Evolutionary conservation across 2,329 filamentous ascomycete species (phyloP), one percentile per base, ranked within the genome.

Genomic region (Fusarium domesticum): DNA sequence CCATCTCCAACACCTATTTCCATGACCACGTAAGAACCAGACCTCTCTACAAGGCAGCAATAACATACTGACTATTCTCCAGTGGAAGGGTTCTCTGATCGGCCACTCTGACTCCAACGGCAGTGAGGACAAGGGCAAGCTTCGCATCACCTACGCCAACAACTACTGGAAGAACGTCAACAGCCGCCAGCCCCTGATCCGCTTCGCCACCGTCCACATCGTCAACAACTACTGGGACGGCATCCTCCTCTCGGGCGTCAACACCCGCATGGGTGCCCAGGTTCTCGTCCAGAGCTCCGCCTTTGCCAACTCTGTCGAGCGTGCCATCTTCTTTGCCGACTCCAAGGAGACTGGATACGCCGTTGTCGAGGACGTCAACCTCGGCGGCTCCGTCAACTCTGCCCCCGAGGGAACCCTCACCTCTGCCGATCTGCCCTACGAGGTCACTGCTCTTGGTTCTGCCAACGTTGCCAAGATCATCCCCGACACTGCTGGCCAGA

Each of bases 91-190:
- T 14, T 80, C 76, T 0, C 70, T 84, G 20, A 68, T 83, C 48
- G 79, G 77, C 4, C 79, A 83, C 70, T 77, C 72, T 5, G 76
- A 83, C 67, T 71, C 40, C 66, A 83, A 83, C 65, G 68, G 53
- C 19, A 66, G 58, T 18, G 70, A 82, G 55, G 83, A 86, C 64
- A 76, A 59, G 2, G 82, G 81, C 55, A 74, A 83, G 60, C 71
- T 86, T 23, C 76, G 70, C 58, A 68, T 87, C 42, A 86, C 83
- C 37, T 84, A 83, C 61, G 73, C 75, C 66, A 78, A 84, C 71
- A 86, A 86, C 75, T 72, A 79, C 70, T 85, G 74, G 73, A 59
- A 62, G 53, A 83, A 85, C 68, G 63, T 84, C 61, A 81, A 81
- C 73, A 81, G 77, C 15, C 82, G 83, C 38, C 70, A 68, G 1